These are phyloP conservation scores for Podospora pseudoanserina DNA, from an alignment of 495 filamentous ascomycete species.

Conservation along the genomic window DNA sequence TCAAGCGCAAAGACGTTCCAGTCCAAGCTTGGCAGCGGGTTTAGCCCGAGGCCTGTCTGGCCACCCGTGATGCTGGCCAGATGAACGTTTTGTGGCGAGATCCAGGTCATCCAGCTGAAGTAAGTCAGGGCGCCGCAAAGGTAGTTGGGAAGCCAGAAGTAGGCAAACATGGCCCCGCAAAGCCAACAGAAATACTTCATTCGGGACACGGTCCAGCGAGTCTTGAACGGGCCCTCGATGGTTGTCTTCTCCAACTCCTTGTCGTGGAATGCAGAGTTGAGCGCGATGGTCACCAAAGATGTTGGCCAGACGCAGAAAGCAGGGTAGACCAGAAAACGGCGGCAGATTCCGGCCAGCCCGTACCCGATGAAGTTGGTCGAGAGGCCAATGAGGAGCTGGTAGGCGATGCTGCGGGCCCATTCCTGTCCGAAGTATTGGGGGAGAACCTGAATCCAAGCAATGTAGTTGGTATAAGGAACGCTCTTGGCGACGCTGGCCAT, in stretches of 20 bases:
- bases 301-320: slow-evolving; percentile 44
- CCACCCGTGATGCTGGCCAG: slow-evolving; percentile 33
- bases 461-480: slow-evolving; percentile 40
- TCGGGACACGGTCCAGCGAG: slow-evolving; percentile 32
- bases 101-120: slow-evolving; percentile 47
- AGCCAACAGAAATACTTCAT: slow-evolving; percentile 36
- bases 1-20: slow-evolving; percentile 41
- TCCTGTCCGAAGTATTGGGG: slow-evolving; percentile 41
- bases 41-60: slow-evolving; percentile 36
- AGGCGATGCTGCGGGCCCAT: slow-evolving; percentile 35
- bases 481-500: slow-evolving; percentile 40
- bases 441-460: slow-evolving; percentile 45
- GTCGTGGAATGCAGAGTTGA: slow-evolving; percentile 44
- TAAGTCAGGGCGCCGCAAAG: slow-evolving; percentile 33
- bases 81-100: slow-evolving; percentile 35
- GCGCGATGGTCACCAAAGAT: slow-evolving; percentile 43
- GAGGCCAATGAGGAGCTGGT: slow-evolving; percentile 44
- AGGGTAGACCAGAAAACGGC: slow-evolving; percentile 55
- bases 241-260: slow-evolving; percentile 23
- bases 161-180: slow-evolving; percentile 39
- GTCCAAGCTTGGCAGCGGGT: slow-evolving; percentile 42
- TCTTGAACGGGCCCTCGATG: slow-evolving; percentile 35
- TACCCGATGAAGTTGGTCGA: slow-evolving; percentile 52
- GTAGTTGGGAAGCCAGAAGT: slow-evolving; percentile 47
- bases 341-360: slow-evolving; percentile 49